These are phyloP conservation scores for Spinacia oleracea DNA, from an alignment of 179 eudicot species.

Conservation along the genomic window DNA sequence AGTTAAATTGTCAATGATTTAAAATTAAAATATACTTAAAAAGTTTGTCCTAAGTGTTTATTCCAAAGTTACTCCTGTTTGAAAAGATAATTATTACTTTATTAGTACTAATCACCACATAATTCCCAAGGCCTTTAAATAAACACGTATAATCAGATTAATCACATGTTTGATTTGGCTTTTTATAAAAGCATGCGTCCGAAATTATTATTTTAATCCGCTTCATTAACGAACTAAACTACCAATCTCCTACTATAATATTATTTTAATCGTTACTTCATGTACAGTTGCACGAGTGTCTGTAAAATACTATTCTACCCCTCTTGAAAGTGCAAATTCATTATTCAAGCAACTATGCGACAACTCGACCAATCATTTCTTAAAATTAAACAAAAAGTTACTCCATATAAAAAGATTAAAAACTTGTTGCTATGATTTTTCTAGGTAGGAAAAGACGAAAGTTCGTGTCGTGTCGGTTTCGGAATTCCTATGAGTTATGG, in stretches of 20 bases:
- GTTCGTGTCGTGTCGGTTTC: too few species aligned
- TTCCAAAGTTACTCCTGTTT: background rate
- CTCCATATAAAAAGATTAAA: too few species aligned
- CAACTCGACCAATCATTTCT: too few species aligned
- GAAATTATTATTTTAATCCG: background rate
- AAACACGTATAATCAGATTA: conserved; percentile 15
- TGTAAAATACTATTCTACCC: background rate
- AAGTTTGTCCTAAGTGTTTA: background rate
- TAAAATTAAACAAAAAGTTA: too few species aligned
- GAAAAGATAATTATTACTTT: conserved; percentile 10
- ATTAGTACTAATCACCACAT: conserved; percentile 19
- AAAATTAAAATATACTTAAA: background rate
- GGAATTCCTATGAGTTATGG: too few species aligned
- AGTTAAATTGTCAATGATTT: background rate
- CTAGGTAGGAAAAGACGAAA: too few species aligned
- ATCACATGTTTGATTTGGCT: conserved; percentile 5
- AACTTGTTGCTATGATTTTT: too few species aligned
- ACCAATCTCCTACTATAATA: background rate
- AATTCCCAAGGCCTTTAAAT: conserved; percentile 15
- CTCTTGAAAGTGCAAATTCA: background rate
- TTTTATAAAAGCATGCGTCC: background rate
- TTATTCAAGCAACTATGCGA: too few species aligned
- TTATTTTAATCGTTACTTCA: conserved; percentile 18
- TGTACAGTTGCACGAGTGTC: background rate
- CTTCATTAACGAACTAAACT: conserved; percentile 31